These are phyloP conservation scores for Populus hybrid DNA, from an alignment of 441 rosid species.

Conservation along the genomic window DNA sequence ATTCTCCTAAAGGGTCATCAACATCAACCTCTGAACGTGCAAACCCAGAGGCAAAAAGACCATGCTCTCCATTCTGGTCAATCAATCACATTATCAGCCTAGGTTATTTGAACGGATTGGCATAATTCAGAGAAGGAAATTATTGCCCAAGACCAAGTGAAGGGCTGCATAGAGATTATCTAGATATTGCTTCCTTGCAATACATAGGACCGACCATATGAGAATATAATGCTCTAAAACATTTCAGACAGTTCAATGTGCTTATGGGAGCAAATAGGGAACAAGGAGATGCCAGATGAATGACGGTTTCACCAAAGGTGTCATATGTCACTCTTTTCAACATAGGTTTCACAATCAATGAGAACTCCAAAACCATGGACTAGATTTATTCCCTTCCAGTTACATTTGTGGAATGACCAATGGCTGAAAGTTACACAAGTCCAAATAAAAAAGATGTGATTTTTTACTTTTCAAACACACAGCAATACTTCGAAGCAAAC, in stretches of 20 bases:
- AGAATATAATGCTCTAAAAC: neutral
- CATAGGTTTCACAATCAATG: neutral
- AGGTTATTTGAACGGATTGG: constrained; percentile 14
- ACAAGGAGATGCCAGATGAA: neutral
- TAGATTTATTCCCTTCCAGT: neutral
- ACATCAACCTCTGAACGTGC: constrained; percentile 54
- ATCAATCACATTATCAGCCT: constrained; percentile 26
- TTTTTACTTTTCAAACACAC: neutral
- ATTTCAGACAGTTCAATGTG: neutral
- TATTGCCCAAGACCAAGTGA: neutral
- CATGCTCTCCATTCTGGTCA: constrained; percentile 50
- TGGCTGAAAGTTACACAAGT: neutral
- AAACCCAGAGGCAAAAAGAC: constrained; percentile 64
- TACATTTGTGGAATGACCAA: neutral
- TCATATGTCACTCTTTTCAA: neutral
- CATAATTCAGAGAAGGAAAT: neutral
- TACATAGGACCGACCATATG: neutral
- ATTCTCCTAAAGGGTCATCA: constrained; percentile 69
- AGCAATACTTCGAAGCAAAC: neutral
- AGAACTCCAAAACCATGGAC: neutral
- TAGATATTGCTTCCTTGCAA: neutral
- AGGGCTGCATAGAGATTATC: neutral
- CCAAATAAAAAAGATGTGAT: neutral
- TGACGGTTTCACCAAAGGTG: neutral
- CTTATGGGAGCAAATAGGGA: neutral